These are phyloP conservation scores for Orbilia quercus DNA, from an alignment of 2,329 filamentous ascomycete species.

Conservation along the genomic window DNA sequence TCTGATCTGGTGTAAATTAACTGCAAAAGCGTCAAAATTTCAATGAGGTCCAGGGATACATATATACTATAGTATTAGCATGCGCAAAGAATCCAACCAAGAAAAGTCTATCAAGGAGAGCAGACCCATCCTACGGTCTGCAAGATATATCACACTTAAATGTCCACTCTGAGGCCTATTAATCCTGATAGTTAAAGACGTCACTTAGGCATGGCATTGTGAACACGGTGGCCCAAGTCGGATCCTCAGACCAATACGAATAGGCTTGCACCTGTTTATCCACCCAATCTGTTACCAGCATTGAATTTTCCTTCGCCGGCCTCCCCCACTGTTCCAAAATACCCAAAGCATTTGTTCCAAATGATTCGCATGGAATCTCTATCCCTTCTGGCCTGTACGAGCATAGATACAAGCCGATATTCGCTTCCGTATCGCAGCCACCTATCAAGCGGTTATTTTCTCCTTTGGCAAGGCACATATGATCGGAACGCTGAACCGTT, in stretches of 20 bases:
- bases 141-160: too few relatives aligned
- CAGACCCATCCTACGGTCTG: too few relatives aligned
- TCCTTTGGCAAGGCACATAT: background rate
- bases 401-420: slow-evolving; percentile 31
- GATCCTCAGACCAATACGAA: slow-evolving; percentile 34
- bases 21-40: too few relatives aligned
- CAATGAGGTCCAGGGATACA: too few relatives aligned
- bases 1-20: too few relatives aligned
- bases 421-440: background rate
- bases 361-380: slow-evolving; percentile 5
- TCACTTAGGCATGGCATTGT: slow-evolving; percentile 23
- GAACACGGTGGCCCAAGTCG: slow-evolving; percentile 32
- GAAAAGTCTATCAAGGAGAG: too few relatives aligned
- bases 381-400: slow-evolving; percentile 23
- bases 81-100: too few relatives aligned
- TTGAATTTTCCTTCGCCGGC: background rate
- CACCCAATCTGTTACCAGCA: slow-evolving; percentile 16
- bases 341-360: slow-evolving; percentile 4
- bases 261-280: slow-evolving; percentile 34
- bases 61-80: too few relatives aligned
- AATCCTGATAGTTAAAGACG: too few relatives aligned
- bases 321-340: slow-evolving; percentile 21
- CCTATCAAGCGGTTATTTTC: slow-evolving; percentile 23
- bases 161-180: too few relatives aligned
- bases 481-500: background rate